Base-by-base conservation (phyloP, 192 early-diverging fungal species). In the Coemansia sp. region DNA sequence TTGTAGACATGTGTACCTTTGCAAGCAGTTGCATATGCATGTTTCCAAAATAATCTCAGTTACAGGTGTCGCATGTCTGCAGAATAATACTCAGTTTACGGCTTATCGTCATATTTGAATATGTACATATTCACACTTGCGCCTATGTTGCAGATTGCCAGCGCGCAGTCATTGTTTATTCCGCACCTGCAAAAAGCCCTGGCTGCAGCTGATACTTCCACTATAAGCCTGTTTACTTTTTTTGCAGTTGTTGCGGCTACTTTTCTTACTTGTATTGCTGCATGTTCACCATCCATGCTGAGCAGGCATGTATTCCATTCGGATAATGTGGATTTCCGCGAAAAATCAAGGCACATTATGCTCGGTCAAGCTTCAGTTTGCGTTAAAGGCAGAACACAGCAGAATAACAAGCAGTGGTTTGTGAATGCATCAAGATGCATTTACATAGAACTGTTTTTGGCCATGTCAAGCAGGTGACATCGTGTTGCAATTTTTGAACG, bases 41-140 rank as follows among this genome's bases (percentile, higher is more conserved):
- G 15, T 14, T 25, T 22, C 14, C 25, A 25, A 55, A 29, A 27
- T 5, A 10, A 32, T 25, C 22, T 11, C 29, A 22, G 53, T 32
- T 55, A 55, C 53, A 55, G 48, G 19, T 49, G 48, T 49, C 48
- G 48, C 19, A n/a, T 49, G 48, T 49, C 48, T 49, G 48, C 48
- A 49, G 48, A n/a, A n/a, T 19, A 49, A 17, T 15, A 49, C 48
- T 19, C 48, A 49, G 17, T 2, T 21, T 47, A 17, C 43, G n/a
- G 43, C 43, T 5, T 12, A 12, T 47, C n/a, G 43, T 47, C 10
- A 45, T 47, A 12, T 47, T 17, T n/a, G 43, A 47, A 47, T n/a
- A 47, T 8, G 32, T 8, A 6, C 41, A 49, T 21, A 49, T 49
- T 49, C 19, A 21, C 19, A 19, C 48, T 15, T 49, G n/a, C 48